These are phyloP conservation scores for Boletales sp. DNA, from an alignment of 768 basidiomycete species.

Conservation along the genomic window DNA sequence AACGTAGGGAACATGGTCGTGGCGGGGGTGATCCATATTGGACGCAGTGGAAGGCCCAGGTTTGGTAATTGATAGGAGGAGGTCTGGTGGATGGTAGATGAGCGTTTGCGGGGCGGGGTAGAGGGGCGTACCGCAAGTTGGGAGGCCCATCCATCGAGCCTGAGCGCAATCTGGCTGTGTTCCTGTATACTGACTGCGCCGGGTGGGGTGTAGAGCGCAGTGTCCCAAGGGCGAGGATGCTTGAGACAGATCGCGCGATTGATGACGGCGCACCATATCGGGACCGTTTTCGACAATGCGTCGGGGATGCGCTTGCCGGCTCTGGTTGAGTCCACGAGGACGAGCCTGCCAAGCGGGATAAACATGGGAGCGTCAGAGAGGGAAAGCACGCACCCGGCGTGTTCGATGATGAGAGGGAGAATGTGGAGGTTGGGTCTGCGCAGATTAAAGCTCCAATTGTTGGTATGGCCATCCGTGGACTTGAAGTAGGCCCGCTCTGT, in stretches of 20 bases:
- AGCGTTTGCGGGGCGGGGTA: background rate
- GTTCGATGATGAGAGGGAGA: constrained; percentile 49
- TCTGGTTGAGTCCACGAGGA: constrained; percentile 91
- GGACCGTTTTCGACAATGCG: constrained; percentile 88
- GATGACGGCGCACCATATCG: constrained; percentile 91
- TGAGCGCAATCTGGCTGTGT: constrained; percentile 68
- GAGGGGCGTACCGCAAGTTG: constrained; percentile 51
- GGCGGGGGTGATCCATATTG: constrained; percentile 84
- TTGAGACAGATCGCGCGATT: constrained; percentile 54
- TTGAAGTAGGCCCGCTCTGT: constrained; percentile 72
- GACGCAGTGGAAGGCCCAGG: constrained; percentile 66
- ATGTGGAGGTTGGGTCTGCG: constrained; percentile 83
- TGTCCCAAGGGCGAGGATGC: constrained; percentile 45
- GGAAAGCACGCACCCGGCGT: constrained; percentile 52
- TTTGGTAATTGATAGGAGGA: constrained; percentile 70
- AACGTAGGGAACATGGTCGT: constrained; percentile 49
- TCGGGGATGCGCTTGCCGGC: constrained; percentile 94
- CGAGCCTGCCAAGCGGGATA: constrained; percentile 43
- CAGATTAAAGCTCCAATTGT: constrained; percentile 83
- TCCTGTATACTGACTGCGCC: constrained; percentile 70
- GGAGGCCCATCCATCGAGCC: constrained; percentile 65
- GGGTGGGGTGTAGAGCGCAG: constrained; percentile 65
- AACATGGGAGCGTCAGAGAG: background rate
- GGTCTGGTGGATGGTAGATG: constrained; percentile 34
- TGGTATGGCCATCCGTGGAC: constrained; percentile 84